Evolutionary conservation across 306 rosid species (phyloP).

Genomic region (Pterocarpus santalinus): DNA sequence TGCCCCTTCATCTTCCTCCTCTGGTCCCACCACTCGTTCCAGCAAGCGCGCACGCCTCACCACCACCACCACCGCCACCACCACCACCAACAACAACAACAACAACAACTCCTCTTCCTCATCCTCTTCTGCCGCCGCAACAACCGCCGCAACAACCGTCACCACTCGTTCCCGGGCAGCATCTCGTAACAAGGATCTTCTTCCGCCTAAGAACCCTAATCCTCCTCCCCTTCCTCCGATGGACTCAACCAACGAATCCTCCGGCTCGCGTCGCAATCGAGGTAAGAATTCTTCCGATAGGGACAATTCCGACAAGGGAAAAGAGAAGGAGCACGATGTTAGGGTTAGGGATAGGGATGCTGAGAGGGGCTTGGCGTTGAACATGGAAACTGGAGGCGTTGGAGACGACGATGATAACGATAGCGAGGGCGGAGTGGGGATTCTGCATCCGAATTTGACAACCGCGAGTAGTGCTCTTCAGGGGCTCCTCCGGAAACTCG

Average conservation of each 20-base stretch:
- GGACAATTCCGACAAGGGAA: slow-evolving; percentile 81
- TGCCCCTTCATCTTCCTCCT: slow-evolving; percentile 95
- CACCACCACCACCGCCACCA: neutral
- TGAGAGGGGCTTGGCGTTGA: slow-evolving; percentile 68
- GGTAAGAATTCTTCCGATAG: slow-evolving; percentile 71
- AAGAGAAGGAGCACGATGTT: slow-evolving; percentile 83
- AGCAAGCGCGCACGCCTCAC: slow-evolving; percentile 76
- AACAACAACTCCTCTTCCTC: slow-evolving; percentile 30
- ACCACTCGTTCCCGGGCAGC: slow-evolving; percentile 82
- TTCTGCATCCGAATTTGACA: slow-evolving; percentile 82
- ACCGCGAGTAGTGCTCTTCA: slow-evolving; percentile 98
- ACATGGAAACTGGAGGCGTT: slow-evolving; percentile 64
- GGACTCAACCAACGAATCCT: slow-evolving; percentile 88
- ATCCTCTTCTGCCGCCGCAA: slow-evolving; percentile 36
- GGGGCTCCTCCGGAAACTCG: slow-evolving; percentile 91
- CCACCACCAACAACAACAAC: neutral
- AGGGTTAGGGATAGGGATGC: slow-evolving; percentile 81
- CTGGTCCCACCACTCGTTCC: slow-evolving; percentile 86
- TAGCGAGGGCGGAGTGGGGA: slow-evolving; percentile 86
- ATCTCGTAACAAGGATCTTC: slow-evolving; percentile 54
- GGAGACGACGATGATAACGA: slow-evolving; percentile 88
- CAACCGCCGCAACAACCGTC: slow-evolving; percentile 36
- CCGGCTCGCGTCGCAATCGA: slow-evolving; percentile 84
- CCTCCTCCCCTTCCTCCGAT: slow-evolving; percentile 53
- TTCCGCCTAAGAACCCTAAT: slow-evolving; percentile 43